Percentiles rank a stretch among this genome's conserved stretches.
These are phyloP conservation scores for Hypoxylon lenormandii DNA, from an alignment of 495 filamentous ascomycete genomes.

Conservation along the genomic window DNA sequence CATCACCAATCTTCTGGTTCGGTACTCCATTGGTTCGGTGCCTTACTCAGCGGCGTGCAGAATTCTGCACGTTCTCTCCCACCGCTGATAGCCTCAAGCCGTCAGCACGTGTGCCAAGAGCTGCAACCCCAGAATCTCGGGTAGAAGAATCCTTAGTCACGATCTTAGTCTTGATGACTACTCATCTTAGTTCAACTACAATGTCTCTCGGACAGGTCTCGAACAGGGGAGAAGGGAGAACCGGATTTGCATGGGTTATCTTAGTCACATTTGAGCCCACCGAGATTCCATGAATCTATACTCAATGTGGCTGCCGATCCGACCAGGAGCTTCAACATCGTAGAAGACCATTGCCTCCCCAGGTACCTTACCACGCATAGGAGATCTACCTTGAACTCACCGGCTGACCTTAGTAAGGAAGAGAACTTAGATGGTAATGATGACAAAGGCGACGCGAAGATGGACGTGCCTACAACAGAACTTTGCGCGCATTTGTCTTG, in stretches of 20 bases:
- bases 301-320: neutral
- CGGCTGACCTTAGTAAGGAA: neutral
- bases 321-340: neutral
- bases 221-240: neutral
- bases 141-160: slow-evolving; percentile 15
- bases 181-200: neutral
- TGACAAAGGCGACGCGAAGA: slow-evolving; percentile 10
- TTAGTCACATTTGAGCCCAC: neutral
- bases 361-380: neutral
- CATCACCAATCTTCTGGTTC: neutral
- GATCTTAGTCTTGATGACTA: slow-evolving; percentile 28
- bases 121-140: slow-evolving; percentile 8
- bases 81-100: too few relatives aligned
- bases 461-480: neutral
- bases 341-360: neutral
- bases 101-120: slow-evolving; percentile 5
- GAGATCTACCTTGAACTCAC: neutral
- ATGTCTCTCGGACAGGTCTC: neutral
- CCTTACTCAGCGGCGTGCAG: slow-evolving; percentile 13
- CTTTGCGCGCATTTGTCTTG: neutral
- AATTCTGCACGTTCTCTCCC: neutral
- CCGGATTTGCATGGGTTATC: neutral
- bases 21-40: neutral
- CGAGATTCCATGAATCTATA: neutral
- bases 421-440: neutral